Percentiles rank a stretch among this genome's conserved stretches.
These are phyloP conservation scores for Apiospora marii DNA, from an alignment of 2,329 filamentous ascomycete species.

Conservation along the genomic window DNA sequence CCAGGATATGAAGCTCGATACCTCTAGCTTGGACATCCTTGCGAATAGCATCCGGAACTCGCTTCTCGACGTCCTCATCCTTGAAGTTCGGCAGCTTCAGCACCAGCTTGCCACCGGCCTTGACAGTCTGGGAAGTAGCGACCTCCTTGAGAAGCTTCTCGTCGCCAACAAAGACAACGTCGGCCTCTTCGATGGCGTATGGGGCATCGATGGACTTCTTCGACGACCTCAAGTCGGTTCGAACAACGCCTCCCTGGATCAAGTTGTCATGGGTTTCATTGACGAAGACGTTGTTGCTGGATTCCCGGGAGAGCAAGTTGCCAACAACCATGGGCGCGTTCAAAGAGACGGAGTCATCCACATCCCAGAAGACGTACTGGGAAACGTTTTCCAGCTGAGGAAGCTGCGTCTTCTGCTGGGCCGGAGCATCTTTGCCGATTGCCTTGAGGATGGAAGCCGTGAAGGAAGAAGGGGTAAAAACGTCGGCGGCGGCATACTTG, in stretches of 20 bases:
- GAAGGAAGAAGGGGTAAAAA: conserved; percentile 63
- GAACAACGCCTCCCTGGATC: conserved; percentile 78
- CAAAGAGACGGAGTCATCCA: conserved; percentile 75
- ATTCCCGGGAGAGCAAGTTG: conserved; percentile 74
- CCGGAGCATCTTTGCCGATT: conserved; percentile 60
- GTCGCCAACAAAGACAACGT: conserved; percentile 80
- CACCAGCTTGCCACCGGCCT: conserved; percentile 75
- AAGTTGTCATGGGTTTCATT: conserved; percentile 72
- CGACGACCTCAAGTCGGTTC: conserved; percentile 86
- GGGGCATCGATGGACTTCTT: conserved; percentile 85
- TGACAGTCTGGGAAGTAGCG: conserved; percentile 75
- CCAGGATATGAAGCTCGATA: conserved; percentile 77
- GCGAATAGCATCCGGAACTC: conserved; percentile 74
- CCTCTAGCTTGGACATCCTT: conserved; percentile 75
- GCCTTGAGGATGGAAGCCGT: conserved; percentile 59
- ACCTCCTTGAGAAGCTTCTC: conserved; percentile 82
- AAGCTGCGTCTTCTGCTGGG: conserved; percentile 50
- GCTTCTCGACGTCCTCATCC: conserved; percentile 89
- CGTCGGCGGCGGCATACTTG: conserved; percentile 81
- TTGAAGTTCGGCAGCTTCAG: conserved; percentile 82
- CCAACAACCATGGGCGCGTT: conserved; percentile 69
- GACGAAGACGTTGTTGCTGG: conserved; percentile 66
- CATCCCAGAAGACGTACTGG: conserved; percentile 94
- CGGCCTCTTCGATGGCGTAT: conserved; percentile 80
- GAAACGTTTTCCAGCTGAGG: conserved; percentile 64